Percentiles rank a stretch among this genome's conserved stretches.
phyloP scores from a whole-genome alignment of 306 rosid genomes.

The Aeschynomene evenia region DNA sequence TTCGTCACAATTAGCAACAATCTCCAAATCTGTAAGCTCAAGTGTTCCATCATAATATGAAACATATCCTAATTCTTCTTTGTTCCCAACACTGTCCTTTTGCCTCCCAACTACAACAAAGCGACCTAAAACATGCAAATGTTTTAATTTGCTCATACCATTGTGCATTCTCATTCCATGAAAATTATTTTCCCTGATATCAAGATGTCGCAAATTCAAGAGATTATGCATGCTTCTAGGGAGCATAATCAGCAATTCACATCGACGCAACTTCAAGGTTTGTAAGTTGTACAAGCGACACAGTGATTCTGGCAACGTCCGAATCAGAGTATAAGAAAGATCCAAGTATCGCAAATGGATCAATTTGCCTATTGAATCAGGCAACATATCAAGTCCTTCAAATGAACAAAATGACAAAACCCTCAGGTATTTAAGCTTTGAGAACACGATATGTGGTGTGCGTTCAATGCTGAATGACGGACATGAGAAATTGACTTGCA shows the following conservation, averaged over 20 bases:
- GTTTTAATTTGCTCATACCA: background rate
- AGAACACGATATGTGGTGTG: background rate
- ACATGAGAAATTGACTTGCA: background rate
- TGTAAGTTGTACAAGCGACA: constrained; percentile 10
- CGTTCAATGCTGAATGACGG: background rate
- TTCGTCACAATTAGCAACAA: background rate
- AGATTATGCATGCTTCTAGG: background rate
- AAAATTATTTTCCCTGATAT: fast-evolving
- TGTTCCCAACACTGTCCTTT: background rate
- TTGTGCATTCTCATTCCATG: constrained; percentile 5
- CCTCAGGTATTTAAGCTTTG: background rate
- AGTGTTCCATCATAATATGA: background rate
- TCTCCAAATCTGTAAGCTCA: background rate
- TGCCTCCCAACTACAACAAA: background rate
- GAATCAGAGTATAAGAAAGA: fast-evolving
- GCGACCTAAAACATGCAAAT: background rate
- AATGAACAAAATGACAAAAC: background rate
- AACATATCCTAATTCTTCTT: background rate
- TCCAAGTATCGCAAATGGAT: background rate
- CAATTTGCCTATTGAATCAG: background rate
- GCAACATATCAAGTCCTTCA: fast-evolving
- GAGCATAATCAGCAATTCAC: fast-evolving
- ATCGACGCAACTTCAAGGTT: background rate
- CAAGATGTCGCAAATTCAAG: constrained; percentile 10
- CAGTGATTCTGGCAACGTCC: background rate